phyloP scores from a whole-genome alignment of 2,329 filamentous ascomycete genomes.

The Fusarium burgessii region DNA sequence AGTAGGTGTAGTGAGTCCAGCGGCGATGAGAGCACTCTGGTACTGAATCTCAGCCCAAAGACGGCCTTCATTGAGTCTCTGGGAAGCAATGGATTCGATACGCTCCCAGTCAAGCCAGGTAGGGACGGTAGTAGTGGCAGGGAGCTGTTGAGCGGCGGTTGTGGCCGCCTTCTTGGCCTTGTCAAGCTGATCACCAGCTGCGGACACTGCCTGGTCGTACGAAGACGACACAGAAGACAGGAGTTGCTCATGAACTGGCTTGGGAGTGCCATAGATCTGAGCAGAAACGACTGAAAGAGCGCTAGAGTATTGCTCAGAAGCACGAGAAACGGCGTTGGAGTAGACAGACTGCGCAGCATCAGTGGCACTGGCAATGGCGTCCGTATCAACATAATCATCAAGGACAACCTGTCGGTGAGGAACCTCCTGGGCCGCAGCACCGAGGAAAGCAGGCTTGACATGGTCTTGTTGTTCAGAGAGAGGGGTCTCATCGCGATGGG shows the following conservation, averaged over 20 bases:
- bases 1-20: constrained; percentile 68
- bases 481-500: constrained; percentile 42
- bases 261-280: constrained; percentile 75
- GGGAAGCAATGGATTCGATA: constrained; percentile 74
- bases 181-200: constrained; percentile 70
- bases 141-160: constrained; percentile 61
- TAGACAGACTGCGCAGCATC: constrained; percentile 69
- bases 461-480: constrained; percentile 45
- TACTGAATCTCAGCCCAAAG: constrained; percentile 78
- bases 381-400: constrained; percentile 59
- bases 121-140: constrained; percentile 56
- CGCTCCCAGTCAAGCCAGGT: constrained; percentile 61
- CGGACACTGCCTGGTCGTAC: constrained; percentile 73
- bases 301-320: constrained; percentile 75
- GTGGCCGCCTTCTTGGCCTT: constrained; percentile 67
- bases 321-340: constrained; percentile 72
- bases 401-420: constrained; percentile 62
- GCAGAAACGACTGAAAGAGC: constrained; percentile 76
- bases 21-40: constrained; percentile 73
- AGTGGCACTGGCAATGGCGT: constrained; percentile 53
- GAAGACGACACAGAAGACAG: constrained; percentile 75
- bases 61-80: constrained; percentile 77
- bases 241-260: constrained; percentile 77
- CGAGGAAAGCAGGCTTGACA: constrained; percentile 62
- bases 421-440: constrained; percentile 63